A percentile compares a stretch with the other conserved stretches of the same genome.
Evolutionary conservation across 1,139 yeast species (phyloP).

Genomic region (Candida sojae): DNA sequence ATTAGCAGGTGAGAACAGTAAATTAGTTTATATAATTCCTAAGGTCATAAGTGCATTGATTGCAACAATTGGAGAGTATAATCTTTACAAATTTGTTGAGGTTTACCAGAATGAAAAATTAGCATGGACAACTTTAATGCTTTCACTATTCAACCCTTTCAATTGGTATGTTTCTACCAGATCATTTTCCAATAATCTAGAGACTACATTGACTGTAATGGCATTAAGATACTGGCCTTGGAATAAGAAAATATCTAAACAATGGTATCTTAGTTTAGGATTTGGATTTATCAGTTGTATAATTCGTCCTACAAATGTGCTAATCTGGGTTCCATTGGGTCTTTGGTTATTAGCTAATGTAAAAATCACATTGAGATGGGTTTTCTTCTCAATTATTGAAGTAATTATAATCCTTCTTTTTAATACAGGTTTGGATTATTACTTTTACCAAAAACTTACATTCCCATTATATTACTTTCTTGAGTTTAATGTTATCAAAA

Average conservation of each 20-base stretch:
- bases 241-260: slow-evolving; percentile 25
- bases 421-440: slow-evolving; percentile 53
- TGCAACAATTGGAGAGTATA: slow-evolving; percentile 74
- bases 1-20: slow-evolving; percentile 16
- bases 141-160: slow-evolving; percentile 73
- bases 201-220: slow-evolving; percentile 68
- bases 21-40: slow-evolving; percentile 44
- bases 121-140: slow-evolving; percentile 47
- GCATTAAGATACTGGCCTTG: slow-evolving; percentile 80
- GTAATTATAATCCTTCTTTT: slow-evolving; percentile 26
- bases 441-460: slow-evolving; percentile 57
- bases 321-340: slow-evolving; percentile 74
- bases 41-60: slow-evolving; percentile 67
- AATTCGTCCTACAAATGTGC: slow-evolving; percentile 79
- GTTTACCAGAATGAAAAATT: slow-evolving; percentile 34
- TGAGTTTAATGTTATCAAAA: slow-evolving; percentile 71
- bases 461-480: slow-evolving; percentile 72
- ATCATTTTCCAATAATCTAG: slow-evolving; percentile 85
- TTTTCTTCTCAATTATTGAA: slow-evolving; percentile 15
- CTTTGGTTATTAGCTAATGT: slow-evolving; percentile 12
- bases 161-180: slow-evolving; percentile 82
- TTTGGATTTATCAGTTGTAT: slow-evolving; percentile 62
- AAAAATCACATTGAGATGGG: slow-evolving; percentile 11
- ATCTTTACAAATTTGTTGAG: slow-evolving; percentile 50
- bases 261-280: slow-evolving; percentile 23